A percentile compares a stretch with the other conserved stretches of the same genome.
These are phyloP conservation scores for Dianthus caryophyllus DNA, from an alignment of 148 eudicot genomes.

Conservation along the genomic window DNA sequence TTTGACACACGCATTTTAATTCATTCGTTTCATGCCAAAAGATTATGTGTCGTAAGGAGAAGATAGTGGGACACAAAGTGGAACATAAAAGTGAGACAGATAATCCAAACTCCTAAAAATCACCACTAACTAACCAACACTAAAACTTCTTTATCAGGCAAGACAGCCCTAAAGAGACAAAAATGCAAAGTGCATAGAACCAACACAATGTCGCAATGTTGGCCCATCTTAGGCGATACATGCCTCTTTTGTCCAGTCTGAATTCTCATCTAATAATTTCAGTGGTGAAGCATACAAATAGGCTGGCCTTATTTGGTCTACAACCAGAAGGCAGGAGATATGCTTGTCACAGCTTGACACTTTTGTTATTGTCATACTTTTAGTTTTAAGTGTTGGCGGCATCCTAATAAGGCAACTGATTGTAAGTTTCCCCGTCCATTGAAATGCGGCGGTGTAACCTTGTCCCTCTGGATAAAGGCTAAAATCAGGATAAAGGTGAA, in stretches of 20 bases:
- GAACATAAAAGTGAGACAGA: too few species aligned
- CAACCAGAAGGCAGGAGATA: conserved; percentile 9
- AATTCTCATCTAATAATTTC: neutral
- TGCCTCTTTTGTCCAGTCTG: conserved; percentile 14
- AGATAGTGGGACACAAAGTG: too few species aligned
- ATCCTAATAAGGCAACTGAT: conserved; percentile 26
- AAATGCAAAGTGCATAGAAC: conserved; percentile 12
- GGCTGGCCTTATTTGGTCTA: conserved; percentile 5
- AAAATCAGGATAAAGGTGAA: conserved; percentile 8
- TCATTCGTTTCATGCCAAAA: too few species aligned
- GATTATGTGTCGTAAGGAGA: too few species aligned
- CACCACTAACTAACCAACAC: conserved; percentile 8
- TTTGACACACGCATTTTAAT: too few species aligned
- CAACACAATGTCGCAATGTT: conserved; percentile 7
- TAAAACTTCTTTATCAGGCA: conserved; percentile 18
- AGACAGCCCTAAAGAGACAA: conserved; percentile 8
- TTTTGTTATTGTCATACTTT: conserved; percentile 14
- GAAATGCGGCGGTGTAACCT: neutral
- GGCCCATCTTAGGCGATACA: conserved; percentile 12
- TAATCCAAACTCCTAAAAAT: neutral
- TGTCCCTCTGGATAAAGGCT: conserved; percentile 9
- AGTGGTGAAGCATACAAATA: neutral
- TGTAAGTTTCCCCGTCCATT: conserved; percentile 24
- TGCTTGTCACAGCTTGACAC: conserved; percentile 4
- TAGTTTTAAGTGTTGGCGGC: conserved; percentile 18